A percentile compares a stretch with the other conserved stretches of the same genome.
Evolutionary conservation across 1,139 yeast genomes (phyloP).

Genomic region (Zygosaccharomyces pseudobailii): DNA sequence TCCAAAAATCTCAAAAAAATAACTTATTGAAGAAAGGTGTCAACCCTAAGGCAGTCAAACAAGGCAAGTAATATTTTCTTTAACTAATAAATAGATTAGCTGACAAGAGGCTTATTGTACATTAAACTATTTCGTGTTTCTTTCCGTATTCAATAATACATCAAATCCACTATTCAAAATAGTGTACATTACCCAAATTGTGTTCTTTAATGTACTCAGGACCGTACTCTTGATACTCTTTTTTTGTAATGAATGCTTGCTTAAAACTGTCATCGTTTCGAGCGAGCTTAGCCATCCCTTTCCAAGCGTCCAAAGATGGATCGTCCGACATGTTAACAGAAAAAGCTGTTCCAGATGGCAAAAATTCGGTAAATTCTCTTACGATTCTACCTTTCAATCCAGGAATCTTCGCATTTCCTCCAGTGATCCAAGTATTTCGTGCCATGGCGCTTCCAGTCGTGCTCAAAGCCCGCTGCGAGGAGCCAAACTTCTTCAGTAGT

Average conservation of each 20-base stretch:
- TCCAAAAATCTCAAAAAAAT: slow-evolving; percentile 69
- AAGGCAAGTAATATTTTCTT: slow-evolving; percentile 20
- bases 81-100: not conserved
- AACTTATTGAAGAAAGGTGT: slow-evolving; percentile 76
- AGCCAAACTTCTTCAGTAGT: slow-evolving; percentile 59
- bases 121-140: slow-evolving; percentile 4
- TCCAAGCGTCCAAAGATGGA: slow-evolving; percentile 83
- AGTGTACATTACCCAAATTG: slow-evolving; percentile 56
- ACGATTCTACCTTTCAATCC: slow-evolving; percentile 63
- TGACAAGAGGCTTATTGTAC: slow-evolving; percentile 7
- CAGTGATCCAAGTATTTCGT: slow-evolving; percentile 72
- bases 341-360: slow-evolving; percentile 66
- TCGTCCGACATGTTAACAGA: slow-evolving; percentile 60
- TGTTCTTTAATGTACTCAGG: slow-evolving; percentile 87
- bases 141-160: not conserved
- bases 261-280: slow-evolving; percentile 42
- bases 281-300: slow-evolving; percentile 87
- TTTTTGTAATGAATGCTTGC: slow-evolving; percentile 51
- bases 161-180: slow-evolving; percentile 18
- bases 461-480: slow-evolving; percentile 41
- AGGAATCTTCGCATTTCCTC: slow-evolving; percentile 70
- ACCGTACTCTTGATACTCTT: slow-evolving; percentile 85
- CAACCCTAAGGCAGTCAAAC: slow-evolving; percentile 51
- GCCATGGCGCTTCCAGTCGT: slow-evolving; percentile 35
- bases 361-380: slow-evolving; percentile 59